phyloP scores from a whole-genome alignment of 768 basidiomycete species.

The Tricholoma bakamatsutake region DNA sequence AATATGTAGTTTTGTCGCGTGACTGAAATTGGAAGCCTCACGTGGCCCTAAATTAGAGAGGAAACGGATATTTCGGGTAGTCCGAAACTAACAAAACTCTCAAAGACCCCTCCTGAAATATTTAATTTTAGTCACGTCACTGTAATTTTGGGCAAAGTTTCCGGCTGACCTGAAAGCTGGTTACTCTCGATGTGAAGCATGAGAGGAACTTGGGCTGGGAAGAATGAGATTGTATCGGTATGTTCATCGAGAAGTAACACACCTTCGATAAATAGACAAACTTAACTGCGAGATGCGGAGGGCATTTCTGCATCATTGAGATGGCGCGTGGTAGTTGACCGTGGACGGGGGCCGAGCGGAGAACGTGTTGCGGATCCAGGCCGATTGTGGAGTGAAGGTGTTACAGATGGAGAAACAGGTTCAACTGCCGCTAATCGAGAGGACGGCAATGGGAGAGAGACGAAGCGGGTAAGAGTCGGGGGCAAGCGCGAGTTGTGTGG shows the following conservation, averaged over 20 bases:
- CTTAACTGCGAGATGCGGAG: background rate
- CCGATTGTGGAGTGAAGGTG: background rate
- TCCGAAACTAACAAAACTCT: too few species aligned
- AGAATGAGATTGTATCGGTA: too few species aligned
- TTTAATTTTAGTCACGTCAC: too few species aligned
- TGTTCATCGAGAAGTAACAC: background rate
- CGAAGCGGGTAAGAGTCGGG: conserved; percentile 2
- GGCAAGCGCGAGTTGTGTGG: background rate
- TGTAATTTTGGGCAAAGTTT: too few species aligned
- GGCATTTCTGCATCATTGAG: background rate
- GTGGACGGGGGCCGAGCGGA: conserved; percentile 1
- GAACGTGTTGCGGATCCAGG: background rate
- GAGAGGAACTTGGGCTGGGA: background rate
- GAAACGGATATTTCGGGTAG: too few species aligned
- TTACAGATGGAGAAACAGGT: background rate
- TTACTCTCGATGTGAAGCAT: too few species aligned
- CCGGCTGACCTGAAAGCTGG: too few species aligned
- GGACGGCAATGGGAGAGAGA: background rate
- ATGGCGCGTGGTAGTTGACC: background rate
- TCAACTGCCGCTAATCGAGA: background rate
- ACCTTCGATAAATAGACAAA: background rate
- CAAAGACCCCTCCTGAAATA: too few species aligned
- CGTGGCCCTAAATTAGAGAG: too few species aligned
- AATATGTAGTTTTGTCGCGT: too few species aligned
- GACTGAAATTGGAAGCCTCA: too few species aligned